These are phyloP conservation scores for Phylloporus sp. DNA, from an alignment of 768 basidiomycete species.

Conservation along the genomic window DNA sequence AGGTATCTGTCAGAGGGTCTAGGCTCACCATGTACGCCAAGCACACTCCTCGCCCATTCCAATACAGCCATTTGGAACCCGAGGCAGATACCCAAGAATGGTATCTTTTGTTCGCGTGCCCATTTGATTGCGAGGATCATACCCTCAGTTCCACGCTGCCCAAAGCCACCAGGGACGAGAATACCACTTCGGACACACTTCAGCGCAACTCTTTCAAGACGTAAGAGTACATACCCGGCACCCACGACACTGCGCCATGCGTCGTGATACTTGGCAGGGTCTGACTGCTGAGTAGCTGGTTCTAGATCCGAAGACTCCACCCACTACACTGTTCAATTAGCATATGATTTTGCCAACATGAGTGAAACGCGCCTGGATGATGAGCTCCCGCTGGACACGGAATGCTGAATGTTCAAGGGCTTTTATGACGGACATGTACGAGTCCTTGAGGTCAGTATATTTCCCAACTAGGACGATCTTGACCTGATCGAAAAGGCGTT, in stretches of 20 bases:
- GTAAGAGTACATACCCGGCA: conserved; percentile 57
- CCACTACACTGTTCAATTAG: conserved; percentile 55
- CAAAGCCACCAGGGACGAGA: conserved; percentile 96
- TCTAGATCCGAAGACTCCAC: conserved; percentile 94
- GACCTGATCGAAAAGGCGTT: conserved; percentile 85
- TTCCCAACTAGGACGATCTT: conserved; percentile 93
- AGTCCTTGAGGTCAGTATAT: conserved; percentile 95
- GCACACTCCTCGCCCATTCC: conserved; percentile 88
- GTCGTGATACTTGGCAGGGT: conserved; percentile 89
- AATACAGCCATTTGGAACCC: conserved; percentile 97
- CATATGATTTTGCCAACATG: not conserved
- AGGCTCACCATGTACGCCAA: conserved; percentile 59
- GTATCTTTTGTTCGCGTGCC: conserved; percentile 91
- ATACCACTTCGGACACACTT: conserved; percentile 62
- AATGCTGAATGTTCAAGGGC: conserved; percentile 96
- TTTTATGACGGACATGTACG: conserved; percentile 98
- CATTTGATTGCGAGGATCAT: conserved; percentile 99
- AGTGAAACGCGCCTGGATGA: conserved; percentile 57
- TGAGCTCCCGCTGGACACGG: conserved; percentile 81
- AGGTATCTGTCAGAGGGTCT: not conserved
- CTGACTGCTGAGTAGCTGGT: conserved; percentile 67
- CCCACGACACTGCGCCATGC: conserved; percentile 92
- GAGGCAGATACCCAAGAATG: conserved; percentile 94
- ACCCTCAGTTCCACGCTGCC: conserved; percentile 88
- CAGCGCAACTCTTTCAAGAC: conserved; percentile 4